Percentiles rank a stretch among this genome's conserved stretches.
Evolutionary conservation across 2,329 filamentous ascomycete genomes (phyloP).

Genomic region (Talaromyces sp.): DNA sequence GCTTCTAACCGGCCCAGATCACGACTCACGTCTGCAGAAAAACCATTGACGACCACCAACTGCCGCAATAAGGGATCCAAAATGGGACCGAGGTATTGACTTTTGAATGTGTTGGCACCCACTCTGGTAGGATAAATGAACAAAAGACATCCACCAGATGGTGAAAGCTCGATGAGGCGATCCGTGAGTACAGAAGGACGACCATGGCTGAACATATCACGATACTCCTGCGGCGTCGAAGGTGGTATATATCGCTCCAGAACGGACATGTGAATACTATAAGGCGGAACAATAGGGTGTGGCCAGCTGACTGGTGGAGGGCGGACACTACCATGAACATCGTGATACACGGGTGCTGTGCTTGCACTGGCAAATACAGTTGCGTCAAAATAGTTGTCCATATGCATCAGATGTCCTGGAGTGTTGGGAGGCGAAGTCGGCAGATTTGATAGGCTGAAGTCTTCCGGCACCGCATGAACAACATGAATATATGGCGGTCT

Average conservation of each 20-base stretch:
- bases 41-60: constrained; percentile 56
- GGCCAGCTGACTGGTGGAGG: constrained; percentile 44
- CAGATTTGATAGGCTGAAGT: constrained; percentile 60
- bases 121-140: constrained; percentile 61
- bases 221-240: constrained; percentile 56
- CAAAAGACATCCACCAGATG: constrained; percentile 55
- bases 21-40: constrained; percentile 56
- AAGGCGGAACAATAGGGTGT: constrained; percentile 58
- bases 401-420: constrained; percentile 47
- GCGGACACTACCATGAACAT: constrained; percentile 48
- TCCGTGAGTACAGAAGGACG: constrained; percentile 60
- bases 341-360: constrained; percentile 57
- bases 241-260: constrained; percentile 66
- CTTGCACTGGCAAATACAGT: constrained; percentile 63
- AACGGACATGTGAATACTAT: constrained; percentile 58
- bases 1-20: constrained; percentile 55
- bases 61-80: constrained; percentile 60
- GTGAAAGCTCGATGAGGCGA: constrained; percentile 58
- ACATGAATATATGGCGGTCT: constrained; percentile 61
- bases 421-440: constrained; percentile 62
- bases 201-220: constrained; percentile 54
- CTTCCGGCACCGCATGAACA: constrained; percentile 61
- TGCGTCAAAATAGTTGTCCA: constrained; percentile 60
- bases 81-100: constrained; percentile 58
- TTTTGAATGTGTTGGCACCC: constrained; percentile 58